Evolutionary conservation across 371 early-diverging fungal species (phyloP), one percentile per base, ranked within the genome.

Genomic region (Rhizoclosmatium hyalinum): DNA sequence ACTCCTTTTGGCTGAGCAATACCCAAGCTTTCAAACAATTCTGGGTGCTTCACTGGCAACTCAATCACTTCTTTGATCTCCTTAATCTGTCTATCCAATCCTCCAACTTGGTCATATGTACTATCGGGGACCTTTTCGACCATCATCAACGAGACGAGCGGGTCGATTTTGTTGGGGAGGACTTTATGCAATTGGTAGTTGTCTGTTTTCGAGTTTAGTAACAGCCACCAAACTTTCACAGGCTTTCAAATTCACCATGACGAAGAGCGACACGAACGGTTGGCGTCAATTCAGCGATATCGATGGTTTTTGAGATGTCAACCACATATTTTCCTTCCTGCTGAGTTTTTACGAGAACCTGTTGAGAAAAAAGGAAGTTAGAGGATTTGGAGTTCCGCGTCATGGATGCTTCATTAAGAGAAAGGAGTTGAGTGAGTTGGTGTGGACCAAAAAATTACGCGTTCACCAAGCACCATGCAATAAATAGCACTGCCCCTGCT

Each of bases 51-150:
- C 65, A 99, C 86, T 6, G 99, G 99, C 71, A 99, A 89, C 84
- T 99, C 99, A 10, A 99, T 99, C 39, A 97, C 94, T 85, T 99
- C 99, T 89, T 99, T 99, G 80, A 99, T 99, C 85, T 99, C 99
- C 86, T 99, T 98, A 66, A 99, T 97, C 88, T 99, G 99, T 77
- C 91, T 86, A 75, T 99, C 99, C 62, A 99, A 86, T 77, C 99
- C 99, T 82, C 99, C 99, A 74, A 99, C 95, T 83, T 98, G 98
- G 3, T 96, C 99, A 80, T 99, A 99, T 8, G 99, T 97, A 82
- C 98, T 98, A 12, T 98, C 94, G 2, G 99, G 99, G 19, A 99
- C 99, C 83, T 99, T 99, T 75, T 99, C 99, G 24, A 99, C 87
- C 85, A 99, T 99, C 99, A 99, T 99, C 19, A 99, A 98, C 81